A percentile compares a stretch with the other conserved stretches of the same genome.
Conservation (phyloP, 2,329 filamentous ascomycete genomes). For the Paecilomyces niveus region DNA sequence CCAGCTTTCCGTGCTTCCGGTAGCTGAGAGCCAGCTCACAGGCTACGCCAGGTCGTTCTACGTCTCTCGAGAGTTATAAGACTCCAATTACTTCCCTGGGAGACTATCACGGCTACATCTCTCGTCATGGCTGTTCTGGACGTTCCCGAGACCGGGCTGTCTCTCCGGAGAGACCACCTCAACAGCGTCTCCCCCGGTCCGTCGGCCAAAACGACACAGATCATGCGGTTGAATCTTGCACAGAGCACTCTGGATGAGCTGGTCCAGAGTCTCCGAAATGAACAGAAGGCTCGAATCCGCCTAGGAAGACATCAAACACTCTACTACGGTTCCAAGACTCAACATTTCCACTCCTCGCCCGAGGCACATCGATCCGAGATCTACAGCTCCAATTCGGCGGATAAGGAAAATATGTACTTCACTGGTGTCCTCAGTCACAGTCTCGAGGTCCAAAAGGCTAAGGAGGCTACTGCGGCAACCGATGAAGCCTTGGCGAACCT, state of each 20-base stretch:
- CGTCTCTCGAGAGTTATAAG: conserved; percentile 9
- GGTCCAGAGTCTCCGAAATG: conserved; percentile 34
- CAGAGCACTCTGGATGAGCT: conserved; percentile 40
- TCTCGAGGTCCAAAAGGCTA: conserved; percentile 48
- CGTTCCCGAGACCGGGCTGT: conserved; percentile 33
- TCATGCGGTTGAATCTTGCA: conserved; percentile 41
- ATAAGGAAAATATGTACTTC: conserved; percentile 46
- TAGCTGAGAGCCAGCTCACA: conserved; percentile 30
- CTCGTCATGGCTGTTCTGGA: conserved; percentile 26
- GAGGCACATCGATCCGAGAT: conserved; percentile 53
- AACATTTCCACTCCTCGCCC: conserved; percentile 46
- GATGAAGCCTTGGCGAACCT: conserved; percentile 55
- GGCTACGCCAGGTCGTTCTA: conserved; percentile 2
- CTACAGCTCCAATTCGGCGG: conserved; percentile 40
- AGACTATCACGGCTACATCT: conserved; percentile 3
- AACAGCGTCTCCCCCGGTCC: conserved; percentile 18
- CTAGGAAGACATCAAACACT: conserved; percentile 48
- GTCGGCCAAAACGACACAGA: conserved; percentile 30
- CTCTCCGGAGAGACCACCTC: conserved; percentile 27
- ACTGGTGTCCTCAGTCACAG: conserved; percentile 52
- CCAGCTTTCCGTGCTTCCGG: conserved; percentile 25
- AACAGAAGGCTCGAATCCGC: conserved; percentile 38
- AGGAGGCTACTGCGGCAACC: conserved; percentile 48
- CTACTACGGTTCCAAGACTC: conserved; percentile 50
- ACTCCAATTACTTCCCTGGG: conserved; percentile 6